Evolutionary conservation across 805 yeast species (phyloP), one percentile per base, ranked within the genome.

Genomic region (Torulaspora maleeae): DNA sequence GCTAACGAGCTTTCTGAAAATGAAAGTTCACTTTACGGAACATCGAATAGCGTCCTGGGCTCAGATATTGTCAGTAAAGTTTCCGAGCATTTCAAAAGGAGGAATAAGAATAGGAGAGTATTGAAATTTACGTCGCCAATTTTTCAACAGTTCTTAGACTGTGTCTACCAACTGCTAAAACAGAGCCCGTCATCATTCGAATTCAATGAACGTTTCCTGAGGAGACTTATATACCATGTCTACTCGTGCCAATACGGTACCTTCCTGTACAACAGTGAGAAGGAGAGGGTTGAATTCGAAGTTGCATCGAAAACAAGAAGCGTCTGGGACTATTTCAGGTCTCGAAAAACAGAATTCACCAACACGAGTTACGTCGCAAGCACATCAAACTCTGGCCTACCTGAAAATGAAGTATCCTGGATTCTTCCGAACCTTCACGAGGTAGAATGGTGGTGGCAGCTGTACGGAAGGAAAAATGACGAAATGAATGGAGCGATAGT

Each of bases 191-290:
- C 68, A 1, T 67, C 71, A 37, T 93, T 93, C 64, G 96, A 91
- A 66, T 90, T 82, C 66, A 89, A 90, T 59, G 96, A 90, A 62
- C 68, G 96, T 42, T 88, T 93, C 56, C 63, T 93, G 51, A 77
- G 96, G 53, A 69, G 98, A 41, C 69, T 93, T 45, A 74, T 88
- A 16, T 93, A 93, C 61, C 98, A 93, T 63, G 69, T 85, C 39
- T 87, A 89, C 59, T 86, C 97, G 1, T 89, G 98, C 56, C 98
- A 93, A 63, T 93, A 89, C 65, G 98, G 98, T 3, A 81, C 95
- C 1, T 93, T 93, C 56, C 63, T 93, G 43, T 80, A 78, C 53
- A 83, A 93, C 58, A 75, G 77, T 36, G 96, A 93, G 59, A 63
- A 66, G 40, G 95, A 87, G 48, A 67, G 80, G 44, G 56, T 68